Evolutionary conservation across 2,329 filamentous ascomycete genomes (phyloP), one percentile per base, ranked within the genome.

Genomic region (Colletotrichum viniferum): DNA sequence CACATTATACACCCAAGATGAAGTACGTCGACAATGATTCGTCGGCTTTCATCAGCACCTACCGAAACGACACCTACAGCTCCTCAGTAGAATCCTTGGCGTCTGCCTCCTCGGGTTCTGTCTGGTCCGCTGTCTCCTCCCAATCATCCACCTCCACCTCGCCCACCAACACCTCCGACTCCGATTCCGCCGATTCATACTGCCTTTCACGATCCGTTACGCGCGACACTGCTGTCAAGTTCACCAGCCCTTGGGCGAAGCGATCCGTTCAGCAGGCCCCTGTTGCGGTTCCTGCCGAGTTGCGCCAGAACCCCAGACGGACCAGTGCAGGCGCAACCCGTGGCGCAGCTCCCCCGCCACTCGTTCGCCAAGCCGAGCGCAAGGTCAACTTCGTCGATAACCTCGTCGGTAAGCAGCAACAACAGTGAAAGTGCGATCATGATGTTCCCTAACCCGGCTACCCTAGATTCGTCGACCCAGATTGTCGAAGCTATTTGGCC

Each of bases 401-500:
- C 85, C 95, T 98, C 85, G 96, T 98, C 88, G 96, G 96, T 98
- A 95, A 95, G 96, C 89, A 84, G 80, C 82, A 81, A 77, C 77
- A 78, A 79, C 78, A 78, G 66, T 58, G 76, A 32, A 76, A 76
- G 32, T 38, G 65, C 28, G 69, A 66, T 74, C 34, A 24, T 56
- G 16, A 77, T 76, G 75, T 78, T 69, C 77, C 60, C 75, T 64
- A 81, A 77, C 83, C 85, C 81, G 86, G 24, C 72, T 65, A 71
- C 77, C 77, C 81, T 90, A 98, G 96, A 98, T 92, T 98, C 96
- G 80, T 97, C 97, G 69, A 97, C 97, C 70, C 95, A 98, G 85
- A 98, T 98, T 84, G 96, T 99, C 65, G 96, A 98, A 88, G 95
- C 94, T 69, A 98, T 99, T 81, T 99, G 97, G 97, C 96, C 97